Evolutionary conservation across 306 rosid species (phyloP).

Genomic region (Morella rubra): DNA sequence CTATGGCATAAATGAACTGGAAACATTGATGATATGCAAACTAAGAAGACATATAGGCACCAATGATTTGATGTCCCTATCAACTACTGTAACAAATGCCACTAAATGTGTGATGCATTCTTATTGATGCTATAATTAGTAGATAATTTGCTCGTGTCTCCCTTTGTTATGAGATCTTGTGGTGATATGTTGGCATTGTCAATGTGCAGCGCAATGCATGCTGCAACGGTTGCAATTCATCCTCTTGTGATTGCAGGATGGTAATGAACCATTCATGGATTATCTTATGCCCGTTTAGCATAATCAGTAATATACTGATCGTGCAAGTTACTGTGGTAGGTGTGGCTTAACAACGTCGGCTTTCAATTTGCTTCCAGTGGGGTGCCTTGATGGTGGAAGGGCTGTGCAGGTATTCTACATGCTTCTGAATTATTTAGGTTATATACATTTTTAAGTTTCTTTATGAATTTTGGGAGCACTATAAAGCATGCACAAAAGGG

Average conservation of each 20-base stretch:
- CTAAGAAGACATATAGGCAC: constrained; percentile 10
- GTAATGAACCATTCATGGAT: constrained; percentile 48
- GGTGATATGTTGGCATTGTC: constrained; percentile 31
- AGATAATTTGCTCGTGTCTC: background rate
- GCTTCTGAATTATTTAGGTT: constrained; percentile 24
- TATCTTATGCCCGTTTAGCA: constrained; percentile 26
- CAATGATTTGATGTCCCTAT: constrained; percentile 21
- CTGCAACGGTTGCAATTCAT: constrained; percentile 85
- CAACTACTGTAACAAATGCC: constrained; percentile 21
- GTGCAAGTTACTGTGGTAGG: constrained; percentile 51
- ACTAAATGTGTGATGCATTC: background rate
- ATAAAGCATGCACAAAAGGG: constrained; percentile 17
- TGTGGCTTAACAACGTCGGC: constrained; percentile 94
- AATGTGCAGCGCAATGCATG: constrained; percentile 80
- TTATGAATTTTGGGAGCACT: constrained; percentile 5
- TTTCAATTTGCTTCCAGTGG: constrained; percentile 98
- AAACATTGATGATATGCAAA: constrained; percentile 9
- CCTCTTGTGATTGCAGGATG: constrained; percentile 99
- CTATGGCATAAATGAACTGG: constrained; percentile 9
- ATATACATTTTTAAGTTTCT: constrained; percentile 14
- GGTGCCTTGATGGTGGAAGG: constrained; percentile 99
- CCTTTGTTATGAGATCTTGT: background rate
- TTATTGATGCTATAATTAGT: background rate
- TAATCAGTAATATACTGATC: constrained; percentile 14
- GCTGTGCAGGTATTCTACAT: constrained; percentile 70